phyloP scores from a whole-genome alignment of 495 filamentous ascomycete genomes.

The Endocarpon pusillum region DNA sequence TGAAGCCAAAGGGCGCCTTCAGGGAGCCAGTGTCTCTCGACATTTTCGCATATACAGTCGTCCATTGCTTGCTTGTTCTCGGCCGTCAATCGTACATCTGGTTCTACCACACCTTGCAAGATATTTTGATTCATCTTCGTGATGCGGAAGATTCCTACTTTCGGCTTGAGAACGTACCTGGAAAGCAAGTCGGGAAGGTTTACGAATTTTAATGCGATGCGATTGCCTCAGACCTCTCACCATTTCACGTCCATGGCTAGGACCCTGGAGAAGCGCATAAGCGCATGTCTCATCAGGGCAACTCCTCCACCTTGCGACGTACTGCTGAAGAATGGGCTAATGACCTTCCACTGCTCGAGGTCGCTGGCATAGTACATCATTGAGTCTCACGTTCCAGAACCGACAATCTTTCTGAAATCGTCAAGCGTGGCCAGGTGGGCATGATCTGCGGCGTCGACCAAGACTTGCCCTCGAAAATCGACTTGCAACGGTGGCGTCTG shows the following conservation, averaged over 20 bases:
- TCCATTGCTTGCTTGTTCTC: conserved; percentile 42
- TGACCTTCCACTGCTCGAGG: conserved; percentile 47
- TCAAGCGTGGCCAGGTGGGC: conserved; percentile 41
- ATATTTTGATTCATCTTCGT: conserved; percentile 92
- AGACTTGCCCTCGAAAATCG: conserved; percentile 54
- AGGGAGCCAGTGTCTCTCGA: conserved; percentile 58
- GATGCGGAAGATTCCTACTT: conserved; percentile 67
- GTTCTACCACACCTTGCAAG: conserved; percentile 61
- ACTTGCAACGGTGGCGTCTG: conserved; percentile 58
- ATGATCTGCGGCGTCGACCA: conserved; percentile 51
- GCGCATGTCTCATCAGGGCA: conserved; percentile 73
- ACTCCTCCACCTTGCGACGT: conserved; percentile 83
- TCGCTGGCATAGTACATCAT: conserved; percentile 49
- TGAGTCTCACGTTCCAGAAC: conserved; percentile 45
- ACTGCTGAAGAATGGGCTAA: conserved; percentile 71
- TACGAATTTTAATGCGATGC: not conserved
- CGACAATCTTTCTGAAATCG: conserved; percentile 48
- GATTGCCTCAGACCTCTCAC: conserved; percentile 35
- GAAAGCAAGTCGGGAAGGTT: conserved; percentile 1
- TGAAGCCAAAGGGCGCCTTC: conserved; percentile 45
- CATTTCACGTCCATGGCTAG: conserved; percentile 57
- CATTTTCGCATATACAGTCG: conserved; percentile 66
- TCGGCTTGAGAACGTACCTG: conserved; percentile 67
- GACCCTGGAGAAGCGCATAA: conserved; percentile 53
- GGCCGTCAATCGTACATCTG: conserved; percentile 39